These are phyloP conservation scores for Penicillium decumbens DNA, from an alignment of 2,329 filamentous ascomycete genomes.

Conservation along the genomic window DNA sequence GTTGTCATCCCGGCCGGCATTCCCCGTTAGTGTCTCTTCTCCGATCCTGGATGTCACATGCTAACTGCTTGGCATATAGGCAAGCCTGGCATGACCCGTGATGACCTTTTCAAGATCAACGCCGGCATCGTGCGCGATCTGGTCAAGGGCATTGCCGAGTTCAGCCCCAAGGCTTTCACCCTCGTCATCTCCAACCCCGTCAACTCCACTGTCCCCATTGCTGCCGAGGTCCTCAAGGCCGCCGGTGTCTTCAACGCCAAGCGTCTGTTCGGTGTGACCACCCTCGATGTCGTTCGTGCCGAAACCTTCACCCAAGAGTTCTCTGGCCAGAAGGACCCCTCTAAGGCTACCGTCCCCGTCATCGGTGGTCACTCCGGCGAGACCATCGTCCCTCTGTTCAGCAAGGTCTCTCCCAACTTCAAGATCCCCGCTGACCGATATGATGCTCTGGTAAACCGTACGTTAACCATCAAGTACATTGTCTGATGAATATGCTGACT, in stretches of 20 bases:
- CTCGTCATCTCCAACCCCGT: constrained; percentile 99
- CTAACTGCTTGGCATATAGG: constrained; percentile 50
- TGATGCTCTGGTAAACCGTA: constrained; percentile 80
- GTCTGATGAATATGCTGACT: neutral
- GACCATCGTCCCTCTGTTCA: constrained; percentile 97
- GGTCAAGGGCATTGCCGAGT: constrained; percentile 80
- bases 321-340: constrained; percentile 73
- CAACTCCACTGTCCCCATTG: constrained; percentile 97
- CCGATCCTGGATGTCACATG: neutral
- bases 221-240: constrained; percentile 91
- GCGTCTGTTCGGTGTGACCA: constrained; percentile 97
- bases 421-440: constrained; percentile 85
- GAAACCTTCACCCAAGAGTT: constrained; percentile 93
- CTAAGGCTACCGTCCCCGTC: constrained; percentile 81
- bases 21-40: constrained; percentile 66
- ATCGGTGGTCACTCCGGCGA: constrained; percentile 96
- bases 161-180: constrained; percentile 87
- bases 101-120: constrained; percentile 99
- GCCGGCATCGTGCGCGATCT: constrained; percentile 95
- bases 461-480: constrained; percentile 26
- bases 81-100: constrained; percentile 98
- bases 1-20: constrained; percentile 97
- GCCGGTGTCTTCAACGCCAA: constrained; percentile 91
- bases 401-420: constrained; percentile 75
- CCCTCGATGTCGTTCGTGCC: constrained; percentile 94